Evolutionary conservation across 1,139 yeast species (phyloP).

Genomic region (Yamadazyma aaseri): DNA sequence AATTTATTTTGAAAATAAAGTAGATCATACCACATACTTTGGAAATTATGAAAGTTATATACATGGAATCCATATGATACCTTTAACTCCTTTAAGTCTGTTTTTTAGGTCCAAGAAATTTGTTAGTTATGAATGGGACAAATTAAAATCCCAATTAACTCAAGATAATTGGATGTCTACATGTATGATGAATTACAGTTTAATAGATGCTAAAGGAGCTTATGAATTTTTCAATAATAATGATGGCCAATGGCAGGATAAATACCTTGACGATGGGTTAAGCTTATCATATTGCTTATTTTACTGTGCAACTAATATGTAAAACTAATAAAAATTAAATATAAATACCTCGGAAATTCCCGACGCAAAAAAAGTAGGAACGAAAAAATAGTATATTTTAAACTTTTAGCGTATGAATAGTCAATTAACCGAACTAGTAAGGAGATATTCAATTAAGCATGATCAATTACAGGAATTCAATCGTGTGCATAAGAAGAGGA

Average conservation of each 20-base stretch:
- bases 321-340: no score
- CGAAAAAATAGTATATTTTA: no score
- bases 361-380: no score
- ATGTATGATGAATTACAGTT: slow-evolving; percentile 21
- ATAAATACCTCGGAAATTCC: neutral
- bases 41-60: slow-evolving; percentile 71
- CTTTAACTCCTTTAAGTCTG: slow-evolving; percentile 89
- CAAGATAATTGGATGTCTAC: slow-evolving; percentile 24
- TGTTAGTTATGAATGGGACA: slow-evolving; percentile 81
- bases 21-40: slow-evolving; percentile 86
- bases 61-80: slow-evolving; percentile 90
- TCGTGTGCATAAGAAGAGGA: slow-evolving; percentile 3
- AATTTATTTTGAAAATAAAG: slow-evolving; percentile 73
- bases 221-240: slow-evolving; percentile 17
- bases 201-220: slow-evolving; percentile 19
- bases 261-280: slow-evolving; percentile 21
- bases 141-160: slow-evolving; percentile 21
- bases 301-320: slow-evolving; percentile 18
- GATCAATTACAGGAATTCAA: slow-evolving; percentile 3
- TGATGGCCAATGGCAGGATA: slow-evolving; percentile 9
- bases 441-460: slow-evolving; percentile 2
- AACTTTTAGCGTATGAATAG: neutral
- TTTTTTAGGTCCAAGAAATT: slow-evolving; percentile 65
- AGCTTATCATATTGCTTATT: slow-evolving; percentile 26
- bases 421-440: slow-evolving; percentile 1